These are phyloP conservation scores for Bipolaris sorokiniana DNA, from an alignment of 2,329 filamentous ascomycete genomes.

Conservation along the genomic window DNA sequence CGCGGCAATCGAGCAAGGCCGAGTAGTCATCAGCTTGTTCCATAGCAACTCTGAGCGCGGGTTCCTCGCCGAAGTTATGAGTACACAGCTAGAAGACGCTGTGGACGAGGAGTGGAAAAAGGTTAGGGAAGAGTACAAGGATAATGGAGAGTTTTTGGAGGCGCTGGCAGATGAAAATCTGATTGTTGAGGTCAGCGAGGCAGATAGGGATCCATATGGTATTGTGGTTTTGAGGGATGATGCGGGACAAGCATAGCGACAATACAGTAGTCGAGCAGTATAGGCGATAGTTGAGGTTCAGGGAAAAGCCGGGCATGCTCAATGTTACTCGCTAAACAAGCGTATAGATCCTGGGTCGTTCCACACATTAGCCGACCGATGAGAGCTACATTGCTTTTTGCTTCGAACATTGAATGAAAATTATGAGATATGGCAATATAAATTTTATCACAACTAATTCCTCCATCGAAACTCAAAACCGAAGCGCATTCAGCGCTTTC, in stretches of 20 bases:
- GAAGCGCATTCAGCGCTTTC: slow-evolving; percentile 15
- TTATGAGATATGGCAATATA: background rate
- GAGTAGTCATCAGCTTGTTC: slow-evolving; percentile 82
- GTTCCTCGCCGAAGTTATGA: slow-evolving; percentile 76
- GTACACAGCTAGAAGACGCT: slow-evolving; percentile 65
- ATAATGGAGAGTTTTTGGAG: slow-evolving; percentile 52
- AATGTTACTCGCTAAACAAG: background rate
- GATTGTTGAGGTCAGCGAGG: slow-evolving; percentile 75
- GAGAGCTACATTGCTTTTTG: background rate
- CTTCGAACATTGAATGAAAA: no score
- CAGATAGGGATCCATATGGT: slow-evolving; percentile 86
- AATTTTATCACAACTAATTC: no score
- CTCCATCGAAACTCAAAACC: slow-evolving; percentile 18
- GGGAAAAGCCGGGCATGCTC: background rate
- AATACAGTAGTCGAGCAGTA: background rate
- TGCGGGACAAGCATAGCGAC: slow-evolving; percentile 10
- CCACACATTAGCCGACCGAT: background rate
- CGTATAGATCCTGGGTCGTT: background rate
- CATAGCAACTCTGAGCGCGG: slow-evolving; percentile 92
- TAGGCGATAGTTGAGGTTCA: background rate
- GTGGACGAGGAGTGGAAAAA: slow-evolving; percentile 64
- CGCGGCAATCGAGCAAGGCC: slow-evolving; percentile 81
- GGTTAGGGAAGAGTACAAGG: slow-evolving; percentile 52
- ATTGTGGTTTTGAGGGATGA: slow-evolving; percentile 56
- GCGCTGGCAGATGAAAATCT: slow-evolving; percentile 61